Base-by-base conservation (phyloP, 2,329 filamentous ascomycete species). In the Capronia coronata region DNA sequence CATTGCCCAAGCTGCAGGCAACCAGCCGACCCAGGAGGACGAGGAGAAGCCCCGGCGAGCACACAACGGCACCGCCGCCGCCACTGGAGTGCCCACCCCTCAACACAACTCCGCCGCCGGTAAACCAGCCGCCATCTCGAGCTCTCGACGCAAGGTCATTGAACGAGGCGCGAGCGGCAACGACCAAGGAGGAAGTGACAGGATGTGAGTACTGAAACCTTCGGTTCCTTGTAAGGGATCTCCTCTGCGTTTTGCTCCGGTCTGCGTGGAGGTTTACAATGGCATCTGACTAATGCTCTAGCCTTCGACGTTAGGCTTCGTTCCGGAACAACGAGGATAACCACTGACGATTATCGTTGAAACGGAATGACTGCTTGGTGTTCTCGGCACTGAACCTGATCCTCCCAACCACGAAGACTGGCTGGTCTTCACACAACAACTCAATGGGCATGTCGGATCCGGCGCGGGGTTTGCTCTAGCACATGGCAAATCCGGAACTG, bases 121-220 rank as follows among this genome's bases (percentile, higher is more conserved):
- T 62, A 86, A 86, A 75, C 83, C 84, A 65, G 80, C 82, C 67
- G 83, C 83, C 63, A 82, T 87, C 64, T 81, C 86, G 63, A 82
- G 80, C 75, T 74, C 79, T 71, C 85, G 87, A 71, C 86, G 86
- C 74, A 89, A 91, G 80, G 83, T 90, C 75, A 83, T 88, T 64
- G 86, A 85, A 67, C 81, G 80, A 65, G 77, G 76, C 70, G 62
- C 65, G 46, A 67, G 62, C 67, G 76, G 74, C 63, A 63, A 67
- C 56, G 76, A 79, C 63, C 81, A 87, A 66, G 84, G 83, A 69
- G 83, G 83, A 74, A 87, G 83, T 78, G 85, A 88, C 76, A 84
- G 88, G 86, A 94, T 95, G 89, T 95, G 87, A 95, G 89, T 94
- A 75, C 76, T 80, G 77, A 75, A 73, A 77, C 75, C 75, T 68